phyloP scores from a whole-genome alignment of 108 stramenopile genomes.

The Cylindrotheca closterium region DNA sequence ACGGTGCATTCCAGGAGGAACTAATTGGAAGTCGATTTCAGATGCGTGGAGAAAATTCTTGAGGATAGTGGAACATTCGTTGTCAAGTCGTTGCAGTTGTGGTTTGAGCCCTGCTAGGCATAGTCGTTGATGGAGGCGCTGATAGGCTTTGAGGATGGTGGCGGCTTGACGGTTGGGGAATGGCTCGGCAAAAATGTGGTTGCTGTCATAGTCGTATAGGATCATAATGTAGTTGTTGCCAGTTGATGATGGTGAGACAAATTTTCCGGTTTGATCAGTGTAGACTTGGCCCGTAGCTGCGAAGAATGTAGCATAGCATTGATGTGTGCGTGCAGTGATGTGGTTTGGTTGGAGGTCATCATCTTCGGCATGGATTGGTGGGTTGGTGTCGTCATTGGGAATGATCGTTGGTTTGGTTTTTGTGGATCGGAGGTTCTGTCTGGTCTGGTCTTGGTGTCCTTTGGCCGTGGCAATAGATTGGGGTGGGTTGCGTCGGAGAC shows the following conservation, averaged over 20 bases:
- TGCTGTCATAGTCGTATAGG: slow-evolving; percentile 41
- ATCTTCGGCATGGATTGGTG: neutral
- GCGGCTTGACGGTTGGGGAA: slow-evolving; percentile 1
- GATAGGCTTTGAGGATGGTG: slow-evolving; percentile 9
- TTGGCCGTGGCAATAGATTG: slow-evolving; percentile 10
- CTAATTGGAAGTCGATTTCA: slow-evolving; percentile 30
- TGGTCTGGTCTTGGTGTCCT: slow-evolving; percentile 31
- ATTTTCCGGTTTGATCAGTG: slow-evolving; percentile 42
- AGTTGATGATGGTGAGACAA: slow-evolving; percentile 20
- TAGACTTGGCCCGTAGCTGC: slow-evolving; percentile 33
- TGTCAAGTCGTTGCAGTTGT: slow-evolving; percentile 30
- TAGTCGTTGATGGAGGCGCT: neutral
- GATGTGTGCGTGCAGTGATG: neutral
- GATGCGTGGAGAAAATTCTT: slow-evolving; percentile 14
- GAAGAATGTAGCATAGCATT: slow-evolving; percentile 9
- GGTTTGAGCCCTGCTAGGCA: slow-evolving; percentile 15
- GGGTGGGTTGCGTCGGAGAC: slow-evolving; percentile 8
- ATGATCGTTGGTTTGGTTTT: neutral
- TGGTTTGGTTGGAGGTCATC: neutral
- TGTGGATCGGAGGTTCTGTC: slow-evolving; percentile 19
- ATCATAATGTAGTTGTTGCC: slow-evolving; percentile 46
- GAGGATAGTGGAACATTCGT: slow-evolving; percentile 13
- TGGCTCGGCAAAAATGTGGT: slow-evolving; percentile 33
- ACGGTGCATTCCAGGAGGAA: slow-evolving; percentile 18
- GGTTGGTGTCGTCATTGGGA: neutral